A percentile compares a stretch with the other conserved stretches of the same genome.
Conservation (phyloP, 441 rosid genomes). For the Adansonia madagascariensis region DNA sequence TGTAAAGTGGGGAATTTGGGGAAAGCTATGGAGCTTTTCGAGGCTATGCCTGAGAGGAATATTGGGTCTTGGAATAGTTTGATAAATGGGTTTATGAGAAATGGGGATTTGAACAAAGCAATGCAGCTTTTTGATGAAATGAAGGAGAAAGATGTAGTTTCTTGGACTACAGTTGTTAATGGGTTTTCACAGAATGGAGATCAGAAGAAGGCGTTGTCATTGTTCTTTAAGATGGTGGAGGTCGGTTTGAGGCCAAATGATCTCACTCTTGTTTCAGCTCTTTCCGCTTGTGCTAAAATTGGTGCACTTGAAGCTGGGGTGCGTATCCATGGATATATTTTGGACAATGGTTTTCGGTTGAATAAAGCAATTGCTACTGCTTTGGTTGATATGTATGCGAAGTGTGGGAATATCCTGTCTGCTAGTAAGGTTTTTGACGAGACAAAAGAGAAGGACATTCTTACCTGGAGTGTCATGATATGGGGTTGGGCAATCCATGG, state of each 20-base stretch:
- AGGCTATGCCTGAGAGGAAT: conserved; percentile 53
- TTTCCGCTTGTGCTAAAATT: conserved; percentile 64
- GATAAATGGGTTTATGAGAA: conserved; percentile 55
- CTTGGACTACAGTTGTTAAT: conserved; percentile 64
- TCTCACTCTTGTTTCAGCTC: conserved; percentile 54
- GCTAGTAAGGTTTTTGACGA: conserved; percentile 53
- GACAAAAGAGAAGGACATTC: conserved; percentile 48
- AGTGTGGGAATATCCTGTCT: conserved; percentile 62
- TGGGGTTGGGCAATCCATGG: conserved; percentile 73
- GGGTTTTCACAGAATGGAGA: conserved; percentile 49
- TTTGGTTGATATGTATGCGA: conserved; percentile 61
- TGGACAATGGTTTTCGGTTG: conserved; percentile 41
- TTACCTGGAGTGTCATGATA: conserved; percentile 73
- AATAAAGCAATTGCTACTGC: conserved; percentile 52
- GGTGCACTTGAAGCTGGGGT: conserved; percentile 65
- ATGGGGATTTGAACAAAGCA: conserved; percentile 46
- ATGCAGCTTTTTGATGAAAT: conserved; percentile 50
- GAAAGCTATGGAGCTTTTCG: conserved; percentile 54
- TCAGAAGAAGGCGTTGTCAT: conserved; percentile 47
- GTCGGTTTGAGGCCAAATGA: conserved; percentile 53
- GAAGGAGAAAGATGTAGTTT: conserved; percentile 51
- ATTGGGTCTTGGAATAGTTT: conserved; percentile 61
- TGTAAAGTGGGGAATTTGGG: conserved; percentile 48
- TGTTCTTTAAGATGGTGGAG: conserved; percentile 56
- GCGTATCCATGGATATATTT: conserved; percentile 46